A percentile compares a stretch with the other conserved stretches of the same genome.
Evolutionary conservation across 192 early-diverging fungal genomes (phyloP).

Genomic region (Dispira parvispora): DNA sequence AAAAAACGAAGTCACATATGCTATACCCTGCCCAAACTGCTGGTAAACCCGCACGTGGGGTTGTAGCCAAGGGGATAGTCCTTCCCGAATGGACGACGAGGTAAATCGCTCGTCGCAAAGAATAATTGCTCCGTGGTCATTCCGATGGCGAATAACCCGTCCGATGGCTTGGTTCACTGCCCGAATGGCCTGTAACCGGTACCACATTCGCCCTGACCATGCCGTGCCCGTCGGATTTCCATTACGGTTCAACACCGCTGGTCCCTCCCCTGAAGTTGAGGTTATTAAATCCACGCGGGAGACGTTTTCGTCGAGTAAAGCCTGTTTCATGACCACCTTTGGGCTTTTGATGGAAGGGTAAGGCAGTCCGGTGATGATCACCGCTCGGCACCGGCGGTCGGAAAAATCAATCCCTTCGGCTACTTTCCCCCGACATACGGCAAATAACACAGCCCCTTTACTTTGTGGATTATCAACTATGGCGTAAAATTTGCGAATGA

Average conservation of each 20-base stretch:
- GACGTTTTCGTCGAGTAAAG: constrained; percentile 17
- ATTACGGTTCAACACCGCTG: not conserved
- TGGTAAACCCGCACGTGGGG: not conserved
- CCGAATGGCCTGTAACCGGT: constrained; percentile 38
- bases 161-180: constrained; percentile 48
- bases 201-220: constrained; percentile 37
- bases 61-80: not conserved
- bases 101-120: constrained; percentile 19
- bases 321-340: constrained; percentile 30
- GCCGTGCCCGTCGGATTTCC: not conserved
- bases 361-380: constrained; percentile 45
- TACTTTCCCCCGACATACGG: constrained; percentile 56
- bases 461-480: constrained; percentile 18
- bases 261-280: too few species aligned
- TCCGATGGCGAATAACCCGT: constrained; percentile 37
- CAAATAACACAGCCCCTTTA: constrained; percentile 42
- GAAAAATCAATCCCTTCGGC: constrained; percentile 61
- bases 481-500: constrained; percentile 18
- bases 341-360: constrained; percentile 33
- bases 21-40: not conserved
- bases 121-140: constrained; percentile 49
- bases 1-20: constrained; percentile 2
- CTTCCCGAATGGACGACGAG: not conserved
- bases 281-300: too few species aligned
- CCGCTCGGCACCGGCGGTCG: constrained; percentile 44